These are phyloP conservation scores for Toxoplasma gondii DNA, from an alignment of 169 alveolate species.

Conservation along the genomic window DNA sequence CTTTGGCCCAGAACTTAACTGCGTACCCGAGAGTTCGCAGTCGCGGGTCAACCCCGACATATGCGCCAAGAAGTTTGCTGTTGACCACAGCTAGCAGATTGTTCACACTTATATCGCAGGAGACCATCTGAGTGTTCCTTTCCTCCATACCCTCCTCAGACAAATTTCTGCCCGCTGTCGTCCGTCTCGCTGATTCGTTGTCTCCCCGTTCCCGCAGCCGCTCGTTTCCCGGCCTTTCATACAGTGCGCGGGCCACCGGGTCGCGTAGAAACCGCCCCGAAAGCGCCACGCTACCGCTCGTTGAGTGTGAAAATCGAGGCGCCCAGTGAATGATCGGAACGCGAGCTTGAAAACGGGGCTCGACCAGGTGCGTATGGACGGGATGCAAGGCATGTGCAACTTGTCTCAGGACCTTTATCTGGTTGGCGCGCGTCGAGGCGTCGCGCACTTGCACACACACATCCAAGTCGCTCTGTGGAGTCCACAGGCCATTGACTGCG, in stretches of 20 bases:
- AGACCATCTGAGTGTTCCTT: slow-evolving; percentile 35
- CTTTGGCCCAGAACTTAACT: slow-evolving; percentile 64
- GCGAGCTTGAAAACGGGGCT: slow-evolving; percentile 65
- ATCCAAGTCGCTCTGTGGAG: slow-evolving; percentile 68
- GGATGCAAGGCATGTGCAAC: slow-evolving; percentile 60
- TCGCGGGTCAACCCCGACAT: slow-evolving; percentile 47
- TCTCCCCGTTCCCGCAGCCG: not conserved
- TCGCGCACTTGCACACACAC: slow-evolving; percentile 69
- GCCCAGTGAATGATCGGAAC: slow-evolving; percentile 73
- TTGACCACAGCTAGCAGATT: slow-evolving; percentile 70
- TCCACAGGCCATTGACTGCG: slow-evolving; percentile 70
- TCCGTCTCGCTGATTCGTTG: not conserved
- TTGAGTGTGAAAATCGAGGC: slow-evolving; percentile 47
- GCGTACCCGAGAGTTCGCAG: slow-evolving; percentile 66
- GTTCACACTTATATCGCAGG: slow-evolving; percentile 71
- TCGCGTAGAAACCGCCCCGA: not conserved
- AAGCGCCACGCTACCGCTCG: slow-evolving; percentile 35
- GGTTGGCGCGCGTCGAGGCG: slow-evolving; percentile 55
- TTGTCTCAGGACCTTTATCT: slow-evolving; percentile 58
- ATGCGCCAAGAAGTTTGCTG: slow-evolving; percentile 64
- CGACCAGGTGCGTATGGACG: slow-evolving; percentile 57
- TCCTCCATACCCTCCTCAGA: not conserved
- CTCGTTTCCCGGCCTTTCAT: not conserved
- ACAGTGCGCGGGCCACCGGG: not conserved
- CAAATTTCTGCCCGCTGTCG: not conserved